phyloP scores from a whole-genome alignment of 108 stramenopile species.

The Fragilaria radians region DNA sequence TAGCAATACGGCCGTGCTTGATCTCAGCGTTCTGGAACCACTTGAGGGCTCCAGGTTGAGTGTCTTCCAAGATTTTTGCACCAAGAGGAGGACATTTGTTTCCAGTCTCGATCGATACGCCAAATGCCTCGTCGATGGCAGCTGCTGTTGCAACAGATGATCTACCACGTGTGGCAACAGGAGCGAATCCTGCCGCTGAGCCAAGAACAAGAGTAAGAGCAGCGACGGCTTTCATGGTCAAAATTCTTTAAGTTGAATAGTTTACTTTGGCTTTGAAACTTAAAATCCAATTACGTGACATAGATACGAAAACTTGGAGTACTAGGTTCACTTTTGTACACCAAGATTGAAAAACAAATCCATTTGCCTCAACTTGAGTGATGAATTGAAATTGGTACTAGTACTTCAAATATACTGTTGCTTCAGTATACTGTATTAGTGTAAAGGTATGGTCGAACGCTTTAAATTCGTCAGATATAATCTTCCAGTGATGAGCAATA shows the following conservation, averaged over 20 bases:
- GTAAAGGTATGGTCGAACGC: too few species aligned
- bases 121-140: constrained; percentile 61
- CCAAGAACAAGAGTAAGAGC: constrained; percentile 1
- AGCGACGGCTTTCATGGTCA: constrained; percentile 3
- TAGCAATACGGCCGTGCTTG: constrained; percentile 72
- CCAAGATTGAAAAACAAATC: too few species aligned
- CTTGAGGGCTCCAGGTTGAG: constrained; percentile 52
- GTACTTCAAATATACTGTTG: too few species aligned
- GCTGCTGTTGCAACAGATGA: constrained; percentile 20
- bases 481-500: too few species aligned
- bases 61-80: constrained; percentile 51
- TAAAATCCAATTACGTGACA: too few species aligned
- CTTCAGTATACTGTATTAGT: too few species aligned
- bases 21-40: constrained; percentile 81
- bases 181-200: neutral
- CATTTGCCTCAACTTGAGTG: too few species aligned
- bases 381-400: too few species aligned
- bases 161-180: neutral
- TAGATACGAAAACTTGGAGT: too few species aligned
- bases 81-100: constrained; percentile 75
- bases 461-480: too few species aligned
- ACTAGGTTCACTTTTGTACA: too few species aligned
- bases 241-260: neutral
- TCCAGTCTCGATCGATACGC: constrained; percentile 58
- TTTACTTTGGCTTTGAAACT: too few species aligned